A percentile compares a stretch with the other conserved stretches of the same genome.
Evolutionary conservation across 2,329 filamentous ascomycete genomes (phyloP).

Genomic region (Hypomyces perniciosus): DNA sequence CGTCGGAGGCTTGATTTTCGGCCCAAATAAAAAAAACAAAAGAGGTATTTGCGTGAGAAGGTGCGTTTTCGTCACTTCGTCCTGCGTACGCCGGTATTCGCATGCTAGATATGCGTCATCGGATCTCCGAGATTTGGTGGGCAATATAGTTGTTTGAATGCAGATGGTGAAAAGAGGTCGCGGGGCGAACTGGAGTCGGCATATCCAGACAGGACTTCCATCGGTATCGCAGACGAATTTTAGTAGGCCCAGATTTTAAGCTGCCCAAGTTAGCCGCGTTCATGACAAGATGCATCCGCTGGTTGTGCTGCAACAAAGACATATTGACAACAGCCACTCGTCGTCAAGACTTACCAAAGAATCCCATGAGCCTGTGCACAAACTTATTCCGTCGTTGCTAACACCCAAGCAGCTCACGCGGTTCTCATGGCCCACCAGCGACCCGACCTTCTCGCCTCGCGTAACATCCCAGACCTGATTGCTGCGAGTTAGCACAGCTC

Average conservation of each 20-base stretch:
- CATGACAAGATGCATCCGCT: background rate
- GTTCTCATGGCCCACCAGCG: constrained; percentile 95
- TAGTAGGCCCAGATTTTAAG: constrained; percentile 87
- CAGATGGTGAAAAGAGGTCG: constrained; percentile 22
- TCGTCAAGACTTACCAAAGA: constrained; percentile 68
- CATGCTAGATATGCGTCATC: constrained; percentile 26
- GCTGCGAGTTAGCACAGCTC: constrained; percentile 11
- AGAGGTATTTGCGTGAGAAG: constrained; percentile 26
- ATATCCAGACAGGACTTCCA: constrained; percentile 24
- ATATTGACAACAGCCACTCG: background rate
- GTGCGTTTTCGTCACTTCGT: constrained; percentile 35
- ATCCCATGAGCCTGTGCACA: constrained; percentile 99
- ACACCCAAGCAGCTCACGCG: constrained; percentile 97
- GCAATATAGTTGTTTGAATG: constrained; percentile 27
- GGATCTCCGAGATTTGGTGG: constrained; percentile 24
- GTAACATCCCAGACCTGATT: constrained; percentile 92
- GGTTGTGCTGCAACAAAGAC: background rate
- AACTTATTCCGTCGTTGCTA: constrained; percentile 97
- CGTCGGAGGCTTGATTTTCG: constrained; percentile 20
- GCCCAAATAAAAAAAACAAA: constrained; percentile 13
- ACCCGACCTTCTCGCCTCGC: constrained; percentile 93
- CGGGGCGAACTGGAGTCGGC: constrained; percentile 23
- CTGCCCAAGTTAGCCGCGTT: constrained; percentile 36
- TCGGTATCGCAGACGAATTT: constrained; percentile 22
- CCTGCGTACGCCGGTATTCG: constrained; percentile 33